Base-by-base conservation (phyloP, 176 grass and related monocot genomes). In the Tuctoria greenei region DNA sequence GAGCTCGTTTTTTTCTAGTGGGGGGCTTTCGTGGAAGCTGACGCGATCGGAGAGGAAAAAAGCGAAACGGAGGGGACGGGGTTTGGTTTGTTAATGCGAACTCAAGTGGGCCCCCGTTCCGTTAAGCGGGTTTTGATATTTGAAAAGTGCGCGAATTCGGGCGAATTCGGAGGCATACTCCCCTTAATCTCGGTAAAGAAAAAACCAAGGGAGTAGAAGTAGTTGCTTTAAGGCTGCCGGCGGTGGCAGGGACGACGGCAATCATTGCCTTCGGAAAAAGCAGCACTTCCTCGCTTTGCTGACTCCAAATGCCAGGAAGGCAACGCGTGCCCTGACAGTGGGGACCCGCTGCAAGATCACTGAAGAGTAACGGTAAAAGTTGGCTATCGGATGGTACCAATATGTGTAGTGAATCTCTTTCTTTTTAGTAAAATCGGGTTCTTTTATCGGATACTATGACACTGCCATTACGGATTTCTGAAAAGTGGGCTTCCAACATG, bases 1-100 rank as follows among this genome's bases (percentile, higher is more conserved):
- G 31, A 79, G 69, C 62, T 78, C 16, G 74, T 54, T 81, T 81
- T 87, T 62, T 3, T 31, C 3, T 69, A 83, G 66, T 62, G 85
- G 74, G 59, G 59, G 80, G 52, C 68, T 55, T 77, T 67, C 85
- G 31, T 73, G 79, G 73, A 87, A 77, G 85, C 67, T 82, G 66
- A 73, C 36, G 77, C 64, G 85, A 87, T 82, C 73, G 59, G 47
- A 82, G 50, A 47, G 66, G 66, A 3, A 3, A 34, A 72, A 77
- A 65, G 67, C 57, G 31, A 31, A 1, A 31, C 31, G 31, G 31
- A 31, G 31, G 31, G 31, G 31, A 31, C 31, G 36, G 49, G 40
- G 21, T n/a, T n/a, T n/a, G 31, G 31, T 24, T 85, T 67, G 50
- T 79, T 84, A 85, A 49, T 28, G 50, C 68, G 0, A 25, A 18